These are phyloP conservation scores for Skeletonema menzelii DNA, from an alignment of 108 stramenopile genomes.

Conservation along the genomic window DNA sequence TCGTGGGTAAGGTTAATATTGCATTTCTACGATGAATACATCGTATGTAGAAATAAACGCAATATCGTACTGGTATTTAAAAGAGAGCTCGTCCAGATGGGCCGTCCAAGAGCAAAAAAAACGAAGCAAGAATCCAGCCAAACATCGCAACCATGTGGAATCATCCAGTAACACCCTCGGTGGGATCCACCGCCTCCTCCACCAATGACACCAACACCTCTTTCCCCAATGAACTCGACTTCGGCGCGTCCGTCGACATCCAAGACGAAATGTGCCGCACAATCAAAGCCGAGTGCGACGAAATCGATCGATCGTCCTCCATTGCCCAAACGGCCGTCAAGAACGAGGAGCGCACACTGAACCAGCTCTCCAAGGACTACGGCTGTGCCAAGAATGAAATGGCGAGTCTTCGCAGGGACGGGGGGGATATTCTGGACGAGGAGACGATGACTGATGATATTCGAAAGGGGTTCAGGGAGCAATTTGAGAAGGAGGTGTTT, in stretches of 20 bases:
- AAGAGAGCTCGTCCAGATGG: not conserved
- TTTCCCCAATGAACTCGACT: slow-evolving; percentile 16
- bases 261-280: slow-evolving; percentile 51
- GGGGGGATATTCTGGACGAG: slow-evolving; percentile 20
- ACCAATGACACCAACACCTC: not conserved
- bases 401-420: slow-evolving; percentile 36
- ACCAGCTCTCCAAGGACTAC: slow-evolving; percentile 48
- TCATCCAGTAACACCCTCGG: slow-evolving; percentile 1
- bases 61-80: no score
- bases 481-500: slow-evolving; percentile 17
- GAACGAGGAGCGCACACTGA: slow-evolving; percentile 42
- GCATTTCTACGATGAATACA: no score
- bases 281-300: slow-evolving; percentile 45
- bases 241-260: slow-evolving; percentile 50
- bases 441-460: slow-evolving; percentile 42
- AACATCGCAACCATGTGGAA: not conserved
- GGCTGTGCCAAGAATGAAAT: slow-evolving; percentile 38
- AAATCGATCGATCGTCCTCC: slow-evolving; percentile 31
- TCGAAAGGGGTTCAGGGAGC: slow-evolving; percentile 15
- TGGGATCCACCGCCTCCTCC: not conserved
- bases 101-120: not conserved
- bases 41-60: no score
- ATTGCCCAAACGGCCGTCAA: not conserved
- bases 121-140: not conserved
- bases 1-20: no score